Evolutionary conservation across 495 filamentous ascomycete genomes (phyloP), one percentile per base, ranked within the genome.

Genomic region (Aspergillus baeticus): DNA sequence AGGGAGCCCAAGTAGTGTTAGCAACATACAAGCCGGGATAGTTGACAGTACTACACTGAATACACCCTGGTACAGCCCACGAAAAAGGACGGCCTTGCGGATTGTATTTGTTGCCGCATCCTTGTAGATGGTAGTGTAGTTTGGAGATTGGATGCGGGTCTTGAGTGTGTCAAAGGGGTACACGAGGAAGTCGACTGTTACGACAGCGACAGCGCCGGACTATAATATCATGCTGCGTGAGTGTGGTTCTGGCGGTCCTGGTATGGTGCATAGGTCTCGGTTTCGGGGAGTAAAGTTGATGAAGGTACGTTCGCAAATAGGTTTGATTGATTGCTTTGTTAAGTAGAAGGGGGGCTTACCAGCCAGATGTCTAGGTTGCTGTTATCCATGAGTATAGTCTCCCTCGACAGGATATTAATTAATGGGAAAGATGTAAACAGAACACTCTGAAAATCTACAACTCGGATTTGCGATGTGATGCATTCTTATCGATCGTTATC

Each of bases 11-110:
- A 38, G 36, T 15, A 21, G 36, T 22, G 57, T n/a, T 26, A 18
- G 47, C 5, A 21, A 71, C 77, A 57, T 63, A 89, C 88, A 91
- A 29, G 91, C 88, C 5, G 92, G 92, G 21, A 96, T 78, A 0
- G 92, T 96, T 8, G 90, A 86, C n/a, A 96, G 68, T 5, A 96
- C 85, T 2, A 96, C 88, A 64, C 89, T 92, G 47, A 91, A 90
- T 7, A 96, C 82, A 5, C 92, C 92, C 70, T 96, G 92, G 62
- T 96, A 96, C 13, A 96, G 61, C 0, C 92, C 92, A 5, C 79
- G 77, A 54, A 92, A 89, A 6, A 91, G 76, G 0, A 81, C 63
- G 26, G 76, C 65, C 35, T 79, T 69, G 34, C 79, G 83, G 21
- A 85, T 67, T 2, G 75, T 73, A 18, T 80, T 74, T 13, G 77